phyloP scores from a whole-genome alignment of 2,329 filamentous ascomycete species.

The Trichoderma endophyticum region DNA sequence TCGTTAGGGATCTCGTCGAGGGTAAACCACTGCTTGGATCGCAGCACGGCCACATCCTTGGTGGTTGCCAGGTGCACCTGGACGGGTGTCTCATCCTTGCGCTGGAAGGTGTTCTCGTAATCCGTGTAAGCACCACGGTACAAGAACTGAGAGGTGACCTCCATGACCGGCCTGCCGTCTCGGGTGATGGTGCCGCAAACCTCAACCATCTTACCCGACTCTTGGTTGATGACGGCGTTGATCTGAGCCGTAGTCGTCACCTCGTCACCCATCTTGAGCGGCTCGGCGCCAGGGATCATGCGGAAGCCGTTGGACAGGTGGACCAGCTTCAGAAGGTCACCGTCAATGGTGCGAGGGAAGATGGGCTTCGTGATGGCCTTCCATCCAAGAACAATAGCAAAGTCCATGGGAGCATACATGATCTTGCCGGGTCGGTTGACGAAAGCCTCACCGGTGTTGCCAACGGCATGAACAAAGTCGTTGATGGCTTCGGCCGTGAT shows the following conservation, averaged over 20 bases:
- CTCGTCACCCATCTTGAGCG: slow-evolving; percentile 91
- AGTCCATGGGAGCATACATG: slow-evolving; percentile 97
- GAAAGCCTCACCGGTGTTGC: slow-evolving; percentile 95
- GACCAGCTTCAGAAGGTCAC: slow-evolving; percentile 91
- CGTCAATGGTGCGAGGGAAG: slow-evolving; percentile 94
- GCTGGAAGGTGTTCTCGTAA: slow-evolving; percentile 97
- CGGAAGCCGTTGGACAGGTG: slow-evolving; percentile 97
- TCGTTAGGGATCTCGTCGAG: slow-evolving; percentile 68
- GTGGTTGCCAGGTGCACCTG: slow-evolving; percentile 82
- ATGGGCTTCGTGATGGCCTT: slow-evolving; percentile 99
- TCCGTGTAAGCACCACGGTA: slow-evolving; percentile 92
- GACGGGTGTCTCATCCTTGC: slow-evolving; percentile 93
- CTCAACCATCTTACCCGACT: slow-evolving; percentile 98
- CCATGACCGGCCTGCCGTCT: slow-evolving; percentile 84
- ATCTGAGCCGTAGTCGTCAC: slow-evolving; percentile 91
- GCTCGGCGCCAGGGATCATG: slow-evolving; percentile 94
- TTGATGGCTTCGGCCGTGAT: slow-evolving; percentile 93
- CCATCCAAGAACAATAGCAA: slow-evolving; percentile 96
- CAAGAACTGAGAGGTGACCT: slow-evolving; percentile 96
- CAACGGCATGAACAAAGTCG: slow-evolving; percentile 98
- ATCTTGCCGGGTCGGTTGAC: slow-evolving; percentile 93
- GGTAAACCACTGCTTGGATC: slow-evolving; percentile 97
- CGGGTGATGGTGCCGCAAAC: slow-evolving; percentile 96
- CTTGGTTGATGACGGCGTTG: slow-evolving; percentile 97
- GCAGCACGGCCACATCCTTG: slow-evolving; percentile 90